Conservation (phyloP, 1,284 basidiomycete genomes). For the Microbotryum violaceum region DNA sequence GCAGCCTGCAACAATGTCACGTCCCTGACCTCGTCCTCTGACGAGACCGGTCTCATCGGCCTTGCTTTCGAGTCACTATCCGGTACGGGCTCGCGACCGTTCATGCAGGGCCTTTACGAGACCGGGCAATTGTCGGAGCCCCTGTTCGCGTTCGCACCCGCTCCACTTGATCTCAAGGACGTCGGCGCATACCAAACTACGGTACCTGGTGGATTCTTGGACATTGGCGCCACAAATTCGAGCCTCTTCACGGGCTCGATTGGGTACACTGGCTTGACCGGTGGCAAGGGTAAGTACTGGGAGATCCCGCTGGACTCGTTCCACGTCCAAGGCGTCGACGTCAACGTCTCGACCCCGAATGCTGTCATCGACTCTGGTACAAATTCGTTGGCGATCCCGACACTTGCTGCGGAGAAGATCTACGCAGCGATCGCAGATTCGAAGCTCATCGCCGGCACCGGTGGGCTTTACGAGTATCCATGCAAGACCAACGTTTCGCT, state of each 20-base stretch:
- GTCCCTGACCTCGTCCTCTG: neutral
- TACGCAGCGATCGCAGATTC: neutral
- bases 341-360: neutral
- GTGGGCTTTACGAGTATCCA: neutral
- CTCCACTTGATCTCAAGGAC: neutral
- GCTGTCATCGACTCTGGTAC: conserved; percentile 1
- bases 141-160: neutral
- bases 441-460: neutral
- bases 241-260: neutral
- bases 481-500: neutral
- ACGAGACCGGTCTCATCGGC: neutral
- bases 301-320: neutral
- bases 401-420: neutral
- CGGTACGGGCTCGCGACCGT: neutral
- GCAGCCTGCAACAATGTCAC: neutral
- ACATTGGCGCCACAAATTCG: neutral
- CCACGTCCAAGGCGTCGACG: neutral
- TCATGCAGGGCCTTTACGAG: neutral
- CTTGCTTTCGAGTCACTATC: neutral
- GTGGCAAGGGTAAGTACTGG: neutral
- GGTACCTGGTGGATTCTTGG: neutral
- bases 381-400: neutral
- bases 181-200: neutral
- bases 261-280: neutral
- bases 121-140: neutral